phyloP scores from a whole-genome alignment of 164 flowering plant species.

The Cinnamomum chago region DNA sequence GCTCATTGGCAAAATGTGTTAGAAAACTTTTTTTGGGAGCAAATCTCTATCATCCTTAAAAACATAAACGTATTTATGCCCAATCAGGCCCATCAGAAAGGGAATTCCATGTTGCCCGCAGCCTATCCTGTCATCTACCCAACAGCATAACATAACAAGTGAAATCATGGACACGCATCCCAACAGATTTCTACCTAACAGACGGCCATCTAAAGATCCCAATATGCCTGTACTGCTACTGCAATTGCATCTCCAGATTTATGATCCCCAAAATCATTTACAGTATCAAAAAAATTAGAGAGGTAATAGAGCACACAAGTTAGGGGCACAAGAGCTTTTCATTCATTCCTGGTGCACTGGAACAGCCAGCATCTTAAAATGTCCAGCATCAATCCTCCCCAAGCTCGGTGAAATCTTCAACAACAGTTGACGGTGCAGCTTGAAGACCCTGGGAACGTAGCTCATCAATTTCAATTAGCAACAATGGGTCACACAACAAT shows the following conservation, averaged over 20 bases:
- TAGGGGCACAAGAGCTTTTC: neutral
- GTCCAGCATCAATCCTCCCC: slow-evolving; percentile 31
- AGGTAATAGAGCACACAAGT: neutral
- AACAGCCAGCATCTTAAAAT: neutral
- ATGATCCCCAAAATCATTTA: neutral
- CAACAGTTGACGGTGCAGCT: slow-evolving; percentile 23
- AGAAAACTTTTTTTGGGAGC: too few species aligned
- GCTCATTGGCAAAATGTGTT: too few species aligned
- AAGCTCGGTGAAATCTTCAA: slow-evolving; percentile 72
- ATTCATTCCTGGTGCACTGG: neutral
- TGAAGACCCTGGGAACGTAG: slow-evolving; percentile 42
- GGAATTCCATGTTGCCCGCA: too few species aligned
- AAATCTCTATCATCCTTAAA: too few species aligned
- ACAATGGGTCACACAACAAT: slow-evolving; percentile 59
- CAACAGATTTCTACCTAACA: too few species aligned
- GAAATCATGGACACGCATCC: too few species aligned
- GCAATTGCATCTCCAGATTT: neutral
- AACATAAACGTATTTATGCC: too few species aligned
- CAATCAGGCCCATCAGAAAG: too few species aligned
- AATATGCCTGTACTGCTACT: too few species aligned
- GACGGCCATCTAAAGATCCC: too few species aligned
- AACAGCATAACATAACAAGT: too few species aligned
- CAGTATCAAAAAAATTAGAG: neutral
- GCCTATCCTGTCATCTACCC: too few species aligned
- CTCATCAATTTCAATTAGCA: slow-evolving; percentile 75